These are phyloP conservation scores for Glycine soja DNA, from an alignment of 306 rosid species.

Conservation along the genomic window DNA sequence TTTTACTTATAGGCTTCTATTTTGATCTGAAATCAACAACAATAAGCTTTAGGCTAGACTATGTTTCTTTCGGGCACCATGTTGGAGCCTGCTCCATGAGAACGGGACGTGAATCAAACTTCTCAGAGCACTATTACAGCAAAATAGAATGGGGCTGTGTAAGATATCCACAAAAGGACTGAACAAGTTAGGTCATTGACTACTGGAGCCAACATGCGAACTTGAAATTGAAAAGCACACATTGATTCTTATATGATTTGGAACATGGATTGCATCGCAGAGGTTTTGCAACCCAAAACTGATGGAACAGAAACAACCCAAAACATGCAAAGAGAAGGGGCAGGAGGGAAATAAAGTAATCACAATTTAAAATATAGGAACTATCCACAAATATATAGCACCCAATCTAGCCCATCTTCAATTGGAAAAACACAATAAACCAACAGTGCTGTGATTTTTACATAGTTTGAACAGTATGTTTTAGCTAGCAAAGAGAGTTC, in stretches of 20 bases:
- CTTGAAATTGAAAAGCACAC: no score
- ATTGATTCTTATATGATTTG: no score
- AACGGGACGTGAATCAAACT: neutral
- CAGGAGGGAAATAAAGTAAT: neutral
- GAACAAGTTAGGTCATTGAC: no score
- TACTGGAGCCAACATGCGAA: no score
- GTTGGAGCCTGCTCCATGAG: constrained; percentile 22
- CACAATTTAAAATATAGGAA: neutral
- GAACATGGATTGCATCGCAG: no score
- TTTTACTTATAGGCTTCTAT: neutral
- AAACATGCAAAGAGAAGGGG: neutral
- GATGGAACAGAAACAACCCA: no score
- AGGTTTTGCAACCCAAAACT: no score
- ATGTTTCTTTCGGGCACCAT: neutral
- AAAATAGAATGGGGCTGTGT: neutral
- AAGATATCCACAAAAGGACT: no score
- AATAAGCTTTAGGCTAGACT: neutral
- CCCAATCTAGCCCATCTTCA: neutral
- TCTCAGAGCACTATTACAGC: neutral
- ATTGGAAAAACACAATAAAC: constrained; percentile 23
- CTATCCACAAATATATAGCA: constrained; percentile 1
- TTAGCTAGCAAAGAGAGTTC: constrained; percentile 41
- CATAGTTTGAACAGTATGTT: neutral
- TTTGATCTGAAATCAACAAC: neutral
- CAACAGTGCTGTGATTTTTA: neutral